Conservation (phyloP, 148 eudicot species). For the Nyssa sinensis region DNA sequence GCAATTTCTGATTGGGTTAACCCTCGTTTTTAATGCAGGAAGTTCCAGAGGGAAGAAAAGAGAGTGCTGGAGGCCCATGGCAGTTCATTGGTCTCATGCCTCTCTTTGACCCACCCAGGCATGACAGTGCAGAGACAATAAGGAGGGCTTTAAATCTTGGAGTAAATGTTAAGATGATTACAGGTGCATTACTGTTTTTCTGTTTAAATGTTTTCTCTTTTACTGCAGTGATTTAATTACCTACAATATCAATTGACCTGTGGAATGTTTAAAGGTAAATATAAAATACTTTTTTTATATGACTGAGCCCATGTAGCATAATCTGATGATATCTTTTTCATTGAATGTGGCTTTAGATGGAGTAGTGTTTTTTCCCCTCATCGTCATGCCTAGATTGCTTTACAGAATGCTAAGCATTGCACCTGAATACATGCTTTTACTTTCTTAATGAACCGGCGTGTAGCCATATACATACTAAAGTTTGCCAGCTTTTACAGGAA, state of each 20-base stretch:
- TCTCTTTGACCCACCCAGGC: slow-evolving; percentile 98
- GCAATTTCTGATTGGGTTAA: neutral
- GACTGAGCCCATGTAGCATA: too few species aligned
- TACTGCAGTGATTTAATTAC: neutral
- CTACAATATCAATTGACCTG: neutral
- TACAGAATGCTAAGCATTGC: neutral
- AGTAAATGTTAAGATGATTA: slow-evolving; percentile 95
- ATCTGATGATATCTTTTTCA: neutral
- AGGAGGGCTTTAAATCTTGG: slow-evolving; percentile 96
- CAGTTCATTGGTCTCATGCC: slow-evolving; percentile 94
- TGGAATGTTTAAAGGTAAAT: neutral
- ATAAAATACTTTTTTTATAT: neutral
- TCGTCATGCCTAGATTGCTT: neutral
- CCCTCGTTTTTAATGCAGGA: slow-evolving; percentile 44
- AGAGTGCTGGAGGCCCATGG: slow-evolving; percentile 97
- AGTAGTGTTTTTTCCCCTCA: neutral
- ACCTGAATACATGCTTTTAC: neutral
- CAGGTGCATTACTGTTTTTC: slow-evolving; percentile 50
- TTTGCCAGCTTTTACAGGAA: neutral
- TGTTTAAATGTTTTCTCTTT: neutral
- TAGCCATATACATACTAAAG: neutral
- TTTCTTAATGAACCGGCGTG: neutral
- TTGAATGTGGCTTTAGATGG: neutral
- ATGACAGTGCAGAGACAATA: slow-evolving; percentile 98
- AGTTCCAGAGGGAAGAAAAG: slow-evolving; percentile 95